Base-by-base conservation (phyloP, 176 grass and related monocot species). In the Lolium rigidum region DNA sequence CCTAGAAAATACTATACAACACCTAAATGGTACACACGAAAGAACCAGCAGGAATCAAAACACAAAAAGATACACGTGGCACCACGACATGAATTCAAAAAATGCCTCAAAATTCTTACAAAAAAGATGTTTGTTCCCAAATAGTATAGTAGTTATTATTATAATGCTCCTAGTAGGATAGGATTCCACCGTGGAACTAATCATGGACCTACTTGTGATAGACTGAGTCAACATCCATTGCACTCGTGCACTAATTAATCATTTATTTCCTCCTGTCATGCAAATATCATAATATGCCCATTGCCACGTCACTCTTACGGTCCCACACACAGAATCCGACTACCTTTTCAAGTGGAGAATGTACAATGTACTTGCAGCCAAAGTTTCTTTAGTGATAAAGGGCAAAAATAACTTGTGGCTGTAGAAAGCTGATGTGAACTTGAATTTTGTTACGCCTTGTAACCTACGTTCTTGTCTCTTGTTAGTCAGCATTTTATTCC, bases 181-280 rank as follows among this genome's bases (percentile, higher is more conserved):
- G 83, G 46, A 66, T 64, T 74, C 74, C 55, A 84, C 4, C 2
- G 55, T 84, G 87, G 46, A 22, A 31, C 10, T 35, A 35, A 35
- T 35, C 31, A 35, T 35, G 31, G 31, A 35, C 1, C 31, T 35
- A 35, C 2, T 7, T 50, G 3, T 5, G 9, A 15, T 62, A 84
- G 46, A 25, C 28, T 11, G 84, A 86, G 84, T 90, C 79, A 86
- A 78, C 64, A 46, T 86, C 84, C 84, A 90, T 31, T 56, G 37
- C 88, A 64, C 73, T 26, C 35, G 18, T 82, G 60, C 21, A 74
- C 63, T 72, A 35, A 80, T 12, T 51, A 78, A 31, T 72, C 52
- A 79, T 66, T 35, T 35, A 35, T 35, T 35, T 35, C 31, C 31
- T 35, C 31, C 31, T 35, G 31, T 35, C 31, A 35, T 35, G 6